phyloP scores from a whole-genome alignment of 2,329 filamentous ascomycete genomes.

The Phyllosticta citribraziliensis region DNA sequence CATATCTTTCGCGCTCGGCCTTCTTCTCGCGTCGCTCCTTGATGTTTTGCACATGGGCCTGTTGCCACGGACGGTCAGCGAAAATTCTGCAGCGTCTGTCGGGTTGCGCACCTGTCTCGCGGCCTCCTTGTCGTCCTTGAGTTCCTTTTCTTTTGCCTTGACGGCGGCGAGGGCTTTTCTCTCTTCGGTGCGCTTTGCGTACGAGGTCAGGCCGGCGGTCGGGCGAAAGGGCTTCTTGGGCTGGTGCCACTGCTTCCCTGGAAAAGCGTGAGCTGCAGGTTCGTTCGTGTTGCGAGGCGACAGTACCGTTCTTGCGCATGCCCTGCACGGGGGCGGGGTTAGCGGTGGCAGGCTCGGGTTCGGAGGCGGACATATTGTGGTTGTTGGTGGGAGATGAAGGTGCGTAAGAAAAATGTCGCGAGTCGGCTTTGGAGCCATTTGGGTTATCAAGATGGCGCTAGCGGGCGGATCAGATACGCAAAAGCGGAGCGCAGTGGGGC shows the following conservation, averaged over 20 bases:
- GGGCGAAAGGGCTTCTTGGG: conserved; percentile 80
- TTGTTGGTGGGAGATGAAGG: conserved; percentile 4
- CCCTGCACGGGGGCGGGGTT: conserved; percentile 34
- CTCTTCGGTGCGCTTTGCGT: conserved; percentile 62
- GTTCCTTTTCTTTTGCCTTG: conserved; percentile 88
- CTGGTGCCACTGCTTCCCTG: conserved; percentile 92
- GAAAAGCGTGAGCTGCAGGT: conserved; percentile 7
- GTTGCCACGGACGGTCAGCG: conserved; percentile 8
- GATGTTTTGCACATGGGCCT: conserved; percentile 70
- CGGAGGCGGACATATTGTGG: background rate
- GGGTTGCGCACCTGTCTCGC: conserved; percentile 58
- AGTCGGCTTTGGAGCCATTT: background rate
- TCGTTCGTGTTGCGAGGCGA: background rate
- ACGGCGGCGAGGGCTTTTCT: conserved; percentile 62
- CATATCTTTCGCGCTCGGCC: conserved; percentile 86
- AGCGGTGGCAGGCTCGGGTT: conserved; percentile 19
- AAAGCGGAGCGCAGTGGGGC: background rate
- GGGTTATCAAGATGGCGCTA: conserved; percentile 8
- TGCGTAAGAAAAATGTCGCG: conserved; percentile 8
- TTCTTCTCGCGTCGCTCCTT: conserved; percentile 80
- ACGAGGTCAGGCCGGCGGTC: conserved; percentile 65
- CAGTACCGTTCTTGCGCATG: conserved; percentile 74
- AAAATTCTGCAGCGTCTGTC: background rate
- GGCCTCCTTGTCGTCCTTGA: conserved; percentile 94
- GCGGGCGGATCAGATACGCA: conserved; percentile 1